Evolutionary conservation across 148 eudicot species (phyloP), one percentile per base, ranked within the genome.

Genomic region (Fallopia convolvulus): DNA sequence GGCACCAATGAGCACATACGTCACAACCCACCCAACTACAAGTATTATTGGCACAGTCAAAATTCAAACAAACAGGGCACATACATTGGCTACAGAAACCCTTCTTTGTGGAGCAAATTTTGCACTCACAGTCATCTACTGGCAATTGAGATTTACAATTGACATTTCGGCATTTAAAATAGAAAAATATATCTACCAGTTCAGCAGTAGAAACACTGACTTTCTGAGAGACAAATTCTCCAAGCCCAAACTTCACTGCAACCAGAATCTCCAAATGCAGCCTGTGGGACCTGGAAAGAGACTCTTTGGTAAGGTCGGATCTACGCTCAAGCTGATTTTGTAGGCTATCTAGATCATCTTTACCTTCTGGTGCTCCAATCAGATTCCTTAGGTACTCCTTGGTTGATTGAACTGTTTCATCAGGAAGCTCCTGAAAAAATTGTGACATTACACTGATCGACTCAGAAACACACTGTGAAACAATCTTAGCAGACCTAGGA

Each of bases 1-100:
- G 97, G 75, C 90, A 92, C 97, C 97, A 92, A 80, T 92, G 97
- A 52, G 91, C 85, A 82, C 97, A 92, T 36, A 86, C 88, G 73
- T 92, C 97, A 79, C 97, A 92, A 3, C 97, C 97, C 70, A 92
- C 94, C 97, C 97, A 92, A 82, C 90, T 90, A 79, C 97, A 92
- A 8, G 97, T 92, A 73, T 90, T 90, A 81, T 26, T 87, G 18
- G 97, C 94, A 77, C 91, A 92, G 68, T 92, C 97, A 42, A 89
- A 92, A 72, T 89, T 89, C 71, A 84, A 76, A 79, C 97, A 92
- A 23, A 92, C 84, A 1, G 91, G 90, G 33, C 97, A 92, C 97
- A 92, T 92, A 81, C 97, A 92, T 75, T 89, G 94, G 33, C 92
- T 90, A 78, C 97, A 92, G 70, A 92, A 92, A 42, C 97, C 97